Conservation (phyloP, 345 rosid species). For the Raphanus raphanistrum region DNA sequence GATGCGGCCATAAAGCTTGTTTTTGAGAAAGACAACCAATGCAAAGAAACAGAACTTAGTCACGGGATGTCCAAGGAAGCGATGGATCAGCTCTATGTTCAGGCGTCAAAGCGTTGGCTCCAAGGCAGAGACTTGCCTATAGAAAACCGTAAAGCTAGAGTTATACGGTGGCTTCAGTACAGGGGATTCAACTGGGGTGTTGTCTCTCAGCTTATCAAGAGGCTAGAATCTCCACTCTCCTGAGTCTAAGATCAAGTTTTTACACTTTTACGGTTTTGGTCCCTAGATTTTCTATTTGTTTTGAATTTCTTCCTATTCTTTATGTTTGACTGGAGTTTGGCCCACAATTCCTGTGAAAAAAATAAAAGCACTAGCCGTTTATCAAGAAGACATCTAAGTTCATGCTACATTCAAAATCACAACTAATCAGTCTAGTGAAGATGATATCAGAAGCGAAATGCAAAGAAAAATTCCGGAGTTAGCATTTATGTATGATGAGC, state of each 20-base stretch:
- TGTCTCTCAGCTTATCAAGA: conserved; percentile 52
- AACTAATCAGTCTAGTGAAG: neutral
- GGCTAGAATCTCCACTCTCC: conserved; percentile 50
- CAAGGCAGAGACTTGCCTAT: conserved; percentile 58
- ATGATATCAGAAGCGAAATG: neutral
- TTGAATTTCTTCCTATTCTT: neutral
- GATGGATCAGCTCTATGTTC: conserved; percentile 63
- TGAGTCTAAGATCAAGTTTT: neutral
- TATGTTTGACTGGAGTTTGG: neutral
- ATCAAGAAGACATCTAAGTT: neutral
- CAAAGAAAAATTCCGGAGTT: too few relatives aligned
- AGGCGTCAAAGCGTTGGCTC: conserved; percentile 72
- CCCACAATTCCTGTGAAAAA: neutral
- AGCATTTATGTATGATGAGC: too few relatives aligned
- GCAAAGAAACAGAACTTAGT: conserved; percentile 45
- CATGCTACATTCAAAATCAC: neutral
- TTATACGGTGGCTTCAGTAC: conserved; percentile 88
- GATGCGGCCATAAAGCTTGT: conserved; percentile 71
- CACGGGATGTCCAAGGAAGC: conserved; percentile 61
- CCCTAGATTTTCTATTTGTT: neutral
- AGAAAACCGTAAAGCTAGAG: conserved; percentile 72
- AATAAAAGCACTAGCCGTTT: too few relatives aligned
- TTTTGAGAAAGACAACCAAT: conserved; percentile 45
- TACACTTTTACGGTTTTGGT: neutral
- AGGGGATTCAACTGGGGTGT: conserved; percentile 83